Evolutionary conservation across 2,329 filamentous ascomycete species (phyloP).

Genomic region (Alternaria postmessia): DNA sequence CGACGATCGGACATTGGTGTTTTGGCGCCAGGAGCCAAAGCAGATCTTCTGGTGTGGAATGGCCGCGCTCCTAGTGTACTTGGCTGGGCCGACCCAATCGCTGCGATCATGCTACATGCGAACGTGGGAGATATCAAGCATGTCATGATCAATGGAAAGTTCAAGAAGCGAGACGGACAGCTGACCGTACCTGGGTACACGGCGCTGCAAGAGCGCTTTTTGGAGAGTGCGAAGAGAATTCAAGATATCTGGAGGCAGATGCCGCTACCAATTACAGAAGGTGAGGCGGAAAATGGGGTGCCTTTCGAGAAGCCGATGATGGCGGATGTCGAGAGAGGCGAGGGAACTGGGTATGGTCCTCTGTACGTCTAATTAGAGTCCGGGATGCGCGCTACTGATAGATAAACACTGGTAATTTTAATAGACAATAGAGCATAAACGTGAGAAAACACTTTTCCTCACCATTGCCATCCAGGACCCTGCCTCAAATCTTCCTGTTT

Average conservation of each 20-base stretch:
- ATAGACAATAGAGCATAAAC: neutral
- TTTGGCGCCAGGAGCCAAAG: conserved; percentile 60
- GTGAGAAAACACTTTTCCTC: neutral
- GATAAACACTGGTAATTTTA: neutral
- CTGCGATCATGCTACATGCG: conserved; percentile 64
- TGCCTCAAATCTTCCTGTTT: neutral
- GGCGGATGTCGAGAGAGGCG: conserved; percentile 11
- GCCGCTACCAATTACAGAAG: conserved; percentile 6
- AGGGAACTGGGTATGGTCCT: conserved; percentile 13
- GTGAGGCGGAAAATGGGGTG: neutral
- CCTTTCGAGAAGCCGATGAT: neutral
- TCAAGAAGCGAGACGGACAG: conserved; percentile 57
- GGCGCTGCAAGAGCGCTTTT: conserved; percentile 27
- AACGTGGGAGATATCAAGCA: conserved; percentile 62
- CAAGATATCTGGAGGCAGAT: conserved; percentile 26
- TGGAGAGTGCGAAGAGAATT: conserved; percentile 31
- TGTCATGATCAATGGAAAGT: conserved; percentile 61
- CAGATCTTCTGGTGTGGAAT: conserved; percentile 64
- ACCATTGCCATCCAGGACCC: neutral
- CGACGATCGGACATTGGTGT: conserved; percentile 61
- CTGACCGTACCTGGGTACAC: conserved; percentile 37
- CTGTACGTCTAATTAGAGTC: neutral
- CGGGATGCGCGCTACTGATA: neutral
- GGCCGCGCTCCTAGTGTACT: conserved; percentile 59
- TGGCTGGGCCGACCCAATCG: conserved; percentile 65